phyloP scores from a whole-genome alignment of 306 rosid species.

The Sechiopsis laciniata region DNA sequence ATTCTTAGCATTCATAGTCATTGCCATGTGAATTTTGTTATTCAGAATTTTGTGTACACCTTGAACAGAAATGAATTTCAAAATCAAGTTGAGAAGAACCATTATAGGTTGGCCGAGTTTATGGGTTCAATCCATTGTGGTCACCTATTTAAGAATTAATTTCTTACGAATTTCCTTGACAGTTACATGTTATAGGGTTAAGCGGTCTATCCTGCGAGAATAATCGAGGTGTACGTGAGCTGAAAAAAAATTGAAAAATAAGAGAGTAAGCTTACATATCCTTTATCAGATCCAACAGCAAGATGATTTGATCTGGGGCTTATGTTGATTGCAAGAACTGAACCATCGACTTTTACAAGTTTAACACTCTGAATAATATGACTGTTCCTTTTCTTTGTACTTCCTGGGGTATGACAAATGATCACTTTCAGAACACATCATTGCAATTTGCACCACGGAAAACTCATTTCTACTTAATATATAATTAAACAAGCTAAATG shows the following conservation, averaged over 20 bases:
- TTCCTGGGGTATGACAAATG: constrained; percentile 39
- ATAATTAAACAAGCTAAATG: constrained; percentile 15
- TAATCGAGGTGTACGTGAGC: background rate
- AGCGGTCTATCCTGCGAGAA: too few relatives aligned
- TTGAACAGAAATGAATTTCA: background rate
- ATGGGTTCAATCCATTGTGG: too few relatives aligned
- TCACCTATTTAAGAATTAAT: too few relatives aligned
- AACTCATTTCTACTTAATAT: background rate
- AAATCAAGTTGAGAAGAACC: background rate
- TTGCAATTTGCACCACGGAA: constrained; percentile 15
- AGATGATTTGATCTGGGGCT: constrained; percentile 50
- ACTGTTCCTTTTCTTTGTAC: constrained; percentile 65
- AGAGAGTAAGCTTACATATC: constrained; percentile 52
- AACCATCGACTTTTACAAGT: constrained; percentile 57
- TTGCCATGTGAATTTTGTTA: background rate
- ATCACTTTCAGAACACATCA: constrained; percentile 17
- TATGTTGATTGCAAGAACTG: constrained; percentile 46
- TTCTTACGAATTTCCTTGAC: too few relatives aligned
- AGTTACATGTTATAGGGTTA: too few relatives aligned
- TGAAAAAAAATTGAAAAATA: background rate
- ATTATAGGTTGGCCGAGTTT: too few relatives aligned
- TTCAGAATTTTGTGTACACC: background rate
- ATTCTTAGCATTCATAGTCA: background rate
- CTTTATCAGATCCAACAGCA: constrained; percentile 89
- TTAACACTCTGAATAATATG: constrained; percentile 58